A percentile compares a stretch with the other conserved stretches of the same genome.
phyloP scores from a whole-genome alignment of 768 basidiomycete genomes.

The Boletus eberwhitei region DNA sequence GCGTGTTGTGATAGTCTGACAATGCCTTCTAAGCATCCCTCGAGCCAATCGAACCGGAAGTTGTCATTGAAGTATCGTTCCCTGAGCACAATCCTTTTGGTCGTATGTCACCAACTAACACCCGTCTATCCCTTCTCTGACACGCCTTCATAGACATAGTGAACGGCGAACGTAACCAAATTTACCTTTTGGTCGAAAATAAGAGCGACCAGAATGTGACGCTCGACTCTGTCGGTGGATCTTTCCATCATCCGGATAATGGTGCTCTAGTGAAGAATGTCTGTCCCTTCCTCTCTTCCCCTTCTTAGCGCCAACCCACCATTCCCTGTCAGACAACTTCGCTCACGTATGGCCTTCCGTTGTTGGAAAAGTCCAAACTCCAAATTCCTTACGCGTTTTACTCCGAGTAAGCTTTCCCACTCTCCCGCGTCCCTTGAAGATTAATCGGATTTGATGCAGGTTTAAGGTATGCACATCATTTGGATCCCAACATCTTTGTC shows the following conservation, averaged over 20 bases:
- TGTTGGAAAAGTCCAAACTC: constrained; percentile 56
- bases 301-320: background rate
- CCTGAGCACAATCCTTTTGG: constrained; percentile 72
- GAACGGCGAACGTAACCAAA: constrained; percentile 76
- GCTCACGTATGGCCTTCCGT: constrained; percentile 47
- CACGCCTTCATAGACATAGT: constrained; percentile 59
- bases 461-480: constrained; percentile 49
- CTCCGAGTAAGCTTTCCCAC: constrained; percentile 64
- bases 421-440: background rate
- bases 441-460: constrained; percentile 32
- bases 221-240: constrained; percentile 60
- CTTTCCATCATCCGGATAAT: constrained; percentile 63
- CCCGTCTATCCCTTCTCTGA: constrained; percentile 8
- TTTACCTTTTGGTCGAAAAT: constrained; percentile 69
- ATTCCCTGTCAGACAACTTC: constrained; percentile 51
- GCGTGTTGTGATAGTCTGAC: constrained; percentile 1
- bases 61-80: constrained; percentile 54
- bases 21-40: constrained; percentile 16
- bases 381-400: constrained; percentile 71
- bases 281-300: constrained; percentile 15
- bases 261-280: constrained; percentile 72
- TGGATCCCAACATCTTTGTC: background rate
- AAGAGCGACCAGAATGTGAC: constrained; percentile 72
- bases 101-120: constrained; percentile 46
- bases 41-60: constrained; percentile 48